Base-by-base conservation (phyloP, 129 eudicot genomes). In the Kitagawia praeruptora region DNA sequence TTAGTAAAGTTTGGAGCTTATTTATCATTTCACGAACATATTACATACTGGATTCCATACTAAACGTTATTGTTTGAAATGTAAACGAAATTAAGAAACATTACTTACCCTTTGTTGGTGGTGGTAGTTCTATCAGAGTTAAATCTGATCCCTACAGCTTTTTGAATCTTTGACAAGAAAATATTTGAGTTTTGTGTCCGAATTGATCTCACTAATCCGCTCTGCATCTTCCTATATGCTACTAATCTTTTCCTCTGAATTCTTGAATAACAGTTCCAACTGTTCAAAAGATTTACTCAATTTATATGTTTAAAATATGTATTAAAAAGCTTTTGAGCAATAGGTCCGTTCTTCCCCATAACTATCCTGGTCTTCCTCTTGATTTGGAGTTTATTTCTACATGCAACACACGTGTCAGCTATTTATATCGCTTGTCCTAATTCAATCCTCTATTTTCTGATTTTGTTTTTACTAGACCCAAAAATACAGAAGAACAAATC, bases 51-150 rank as follows among this genome's bases (percentile, higher is more conserved):
- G 37, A 34, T 34, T 34, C 37, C 2, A 34, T 34, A 14, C 54
- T 48, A 16, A 0, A 16, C 56, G 23, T 49, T 49, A 49, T 15
- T 49, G 56, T 6, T 4, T 49, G 18, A 1, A 51, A 51, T 51
- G 6, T 51, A 19, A 53, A 53, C 63, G 21, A 5, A 21, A 6
- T 19, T 53, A 27, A 19, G 21, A 31, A 21, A 58, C 37, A 9
- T 10, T n/a, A 9, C 69, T 0, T 64, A 88, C 91, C 86, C 86
- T 23, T 81, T 84, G 16, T 80, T 53, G 21, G 80, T 63, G 27
- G 76, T 14, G 66, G 74, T 25, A 12, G 54, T 45, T 6, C 69
- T 51, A 21, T 78, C 81, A 23, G 54, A 19, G 3, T 67, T 34
- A 37, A 89, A 87, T 64, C 90, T 81, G 46, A 85, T 51, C 16